Base-by-base conservation (phyloP, 441 rosid genomes). In the Dalechampia spathulata region DNA sequence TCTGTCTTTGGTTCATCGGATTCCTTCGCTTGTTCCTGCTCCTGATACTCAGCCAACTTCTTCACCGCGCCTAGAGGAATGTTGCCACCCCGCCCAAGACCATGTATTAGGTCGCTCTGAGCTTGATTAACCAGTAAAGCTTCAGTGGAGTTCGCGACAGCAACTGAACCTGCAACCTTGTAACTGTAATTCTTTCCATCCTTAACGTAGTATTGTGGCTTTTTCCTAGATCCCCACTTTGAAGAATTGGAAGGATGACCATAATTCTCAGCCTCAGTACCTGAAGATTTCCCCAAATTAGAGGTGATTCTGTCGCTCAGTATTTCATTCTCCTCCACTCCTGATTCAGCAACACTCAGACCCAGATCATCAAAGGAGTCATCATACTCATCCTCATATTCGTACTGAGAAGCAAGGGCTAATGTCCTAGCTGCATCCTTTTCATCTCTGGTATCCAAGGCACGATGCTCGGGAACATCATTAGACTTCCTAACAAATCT, bases 181-280 rank as follows among this genome's bases (percentile, higher is more conserved):
- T 93, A 93, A 61, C 99, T 90, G 60, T 90, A 90, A 69, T 93
- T 90, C 82, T 83, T 93, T 40, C 99, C 99, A 67, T 93, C 99
- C 72, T 83, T 85, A 5, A 89, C 97, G 68, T 71, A 87, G 63
- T 64, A 92, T 41, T 83, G 99, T 12, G 99, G 99, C 61, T 66
- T 75, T 79, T 70, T 81, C 69, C 71, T 79, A 30, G 87, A 80
- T 43, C 97, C 97, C 96, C 95, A 87, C 55, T 85, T 87, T 19
- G 83, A 45, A 63, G 54, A 76, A 51, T 72, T 42, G 21, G 68
- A 44, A 40, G 61, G 28, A 26, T 47, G 77, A 38, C 56, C 62
- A 27, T 74, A 64, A 23, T 60, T 69, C 62, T 59, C 80, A 1
- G 63, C 44, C 60, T 74, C 73, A n/a, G 64, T 60, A 21, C 70